Evolutionary conservation across 345 rosid species (phyloP).

Genomic region (Aethionema arabicum): DNA sequence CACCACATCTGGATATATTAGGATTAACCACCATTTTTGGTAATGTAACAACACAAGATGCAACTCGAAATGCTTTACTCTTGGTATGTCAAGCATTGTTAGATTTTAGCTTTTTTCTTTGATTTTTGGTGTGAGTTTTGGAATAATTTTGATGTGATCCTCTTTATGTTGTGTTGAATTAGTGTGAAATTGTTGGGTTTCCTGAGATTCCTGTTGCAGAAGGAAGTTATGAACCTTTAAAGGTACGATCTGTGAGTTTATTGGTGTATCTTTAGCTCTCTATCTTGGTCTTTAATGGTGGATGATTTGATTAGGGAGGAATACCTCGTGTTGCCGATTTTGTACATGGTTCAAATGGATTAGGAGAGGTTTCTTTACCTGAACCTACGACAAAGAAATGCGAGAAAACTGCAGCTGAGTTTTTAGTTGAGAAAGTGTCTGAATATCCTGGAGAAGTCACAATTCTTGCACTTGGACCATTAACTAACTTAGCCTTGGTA

Average conservation of each 20-base stretch:
- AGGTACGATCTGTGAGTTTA: constrained; percentile 45
- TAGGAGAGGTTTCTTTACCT: constrained; percentile 63
- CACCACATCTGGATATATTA: constrained; percentile 66
- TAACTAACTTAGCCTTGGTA: constrained; percentile 90
- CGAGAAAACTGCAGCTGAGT: constrained; percentile 74
- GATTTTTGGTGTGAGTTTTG: constrained; percentile 31
- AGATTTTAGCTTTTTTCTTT: neutral
- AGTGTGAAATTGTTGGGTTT: constrained; percentile 95
- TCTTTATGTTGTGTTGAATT: constrained; percentile 42
- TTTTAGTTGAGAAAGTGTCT: constrained; percentile 69
- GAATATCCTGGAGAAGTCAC: constrained; percentile 87
- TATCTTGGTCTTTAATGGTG: constrained; percentile 8
- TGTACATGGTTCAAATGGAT: constrained; percentile 76
- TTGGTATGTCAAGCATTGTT: constrained; percentile 47
- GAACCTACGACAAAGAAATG: constrained; percentile 56
- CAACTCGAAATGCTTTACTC: constrained; percentile 83
- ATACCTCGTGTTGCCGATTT: constrained; percentile 73
- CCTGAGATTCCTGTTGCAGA: constrained; percentile 82
- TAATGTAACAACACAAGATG: constrained; percentile 66
- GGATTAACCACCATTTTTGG: constrained; percentile 92
- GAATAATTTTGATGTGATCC: constrained; percentile 41
- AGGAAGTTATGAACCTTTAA: constrained; percentile 76
- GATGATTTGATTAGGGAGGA: constrained; percentile 55
- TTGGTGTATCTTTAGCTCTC: neutral
- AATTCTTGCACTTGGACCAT: constrained; percentile 89